Conservation (phyloP, 805 yeast genomes). For the Barnettozyma sucrosica region DNA sequence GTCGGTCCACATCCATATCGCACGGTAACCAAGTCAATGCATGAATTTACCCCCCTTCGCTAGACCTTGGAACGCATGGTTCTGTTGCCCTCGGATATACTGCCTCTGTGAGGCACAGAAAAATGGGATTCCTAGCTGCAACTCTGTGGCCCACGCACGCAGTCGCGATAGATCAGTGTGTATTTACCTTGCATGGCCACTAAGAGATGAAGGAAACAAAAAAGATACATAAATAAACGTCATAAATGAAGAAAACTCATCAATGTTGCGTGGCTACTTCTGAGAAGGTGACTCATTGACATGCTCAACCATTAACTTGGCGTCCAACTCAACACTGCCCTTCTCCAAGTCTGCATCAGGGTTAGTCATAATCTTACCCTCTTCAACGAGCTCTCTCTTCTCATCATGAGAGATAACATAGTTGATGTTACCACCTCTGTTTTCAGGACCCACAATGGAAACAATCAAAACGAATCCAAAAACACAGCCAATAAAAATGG, state of each 20-base stretch:
- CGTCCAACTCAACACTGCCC: slow-evolving; percentile 5
- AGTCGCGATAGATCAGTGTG: no score
- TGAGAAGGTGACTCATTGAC: neutral
- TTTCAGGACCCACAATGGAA: slow-evolving; percentile 57
- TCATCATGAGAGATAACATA: slow-evolving; percentile 21
- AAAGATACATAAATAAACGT: neutral
- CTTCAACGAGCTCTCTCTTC: slow-evolving; percentile 17
- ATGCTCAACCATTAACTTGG: slow-evolving; percentile 2
- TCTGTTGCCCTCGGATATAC: no score
- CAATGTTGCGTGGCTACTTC: neutral
- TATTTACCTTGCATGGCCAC: no score
- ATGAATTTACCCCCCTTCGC: no score
- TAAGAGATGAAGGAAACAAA: neutral
- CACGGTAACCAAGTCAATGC: no score
- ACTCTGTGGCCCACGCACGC: no score
- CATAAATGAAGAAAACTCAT: neutral
- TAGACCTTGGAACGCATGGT: no score
- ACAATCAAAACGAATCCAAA: slow-evolving; percentile 46
- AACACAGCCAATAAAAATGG: slow-evolving; percentile 61
- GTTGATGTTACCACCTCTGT: slow-evolving; percentile 31
- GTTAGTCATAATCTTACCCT: slow-evolving; percentile 22
- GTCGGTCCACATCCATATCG: no score
- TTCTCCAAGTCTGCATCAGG: slow-evolving; percentile 14
- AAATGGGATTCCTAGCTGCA: no score
- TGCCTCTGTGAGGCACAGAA: no score